Evolutionary conservation across 2,329 filamentous ascomycete genomes (phyloP).

Genomic region (Neodidymelliopsis sp.): DNA sequence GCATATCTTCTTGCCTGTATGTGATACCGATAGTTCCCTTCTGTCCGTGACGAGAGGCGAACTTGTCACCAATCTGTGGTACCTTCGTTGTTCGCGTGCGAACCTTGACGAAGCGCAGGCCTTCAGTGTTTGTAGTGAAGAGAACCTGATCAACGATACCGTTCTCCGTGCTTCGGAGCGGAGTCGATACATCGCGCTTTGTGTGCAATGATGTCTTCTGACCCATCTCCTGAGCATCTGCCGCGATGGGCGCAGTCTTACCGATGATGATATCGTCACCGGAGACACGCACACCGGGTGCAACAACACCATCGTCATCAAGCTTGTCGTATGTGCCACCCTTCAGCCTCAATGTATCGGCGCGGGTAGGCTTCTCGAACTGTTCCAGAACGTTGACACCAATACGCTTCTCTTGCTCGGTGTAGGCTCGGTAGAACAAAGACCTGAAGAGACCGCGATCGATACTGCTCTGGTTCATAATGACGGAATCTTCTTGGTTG

Average conservation of each 20-base stretch:
- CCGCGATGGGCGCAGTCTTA: slow-evolving; percentile 93
- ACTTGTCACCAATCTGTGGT: slow-evolving; percentile 98
- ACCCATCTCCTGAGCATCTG: slow-evolving; percentile 91
- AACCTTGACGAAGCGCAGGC: slow-evolving; percentile 95
- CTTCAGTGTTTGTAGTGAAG: slow-evolving; percentile 92
- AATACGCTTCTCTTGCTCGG: slow-evolving; percentile 94
- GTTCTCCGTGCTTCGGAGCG: slow-evolving; percentile 92
- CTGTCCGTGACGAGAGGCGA: slow-evolving; percentile 97
- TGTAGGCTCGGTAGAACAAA: slow-evolving; percentile 97
- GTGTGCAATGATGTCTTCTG: slow-evolving; percentile 89
- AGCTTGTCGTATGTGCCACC: slow-evolving; percentile 97
- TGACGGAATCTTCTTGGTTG: slow-evolving; percentile 99
- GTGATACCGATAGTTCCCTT: slow-evolving; percentile 99
- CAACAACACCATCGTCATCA: slow-evolving; percentile 93
- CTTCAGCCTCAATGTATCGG: slow-evolving; percentile 89
- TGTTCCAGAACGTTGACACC: slow-evolving; percentile 91
- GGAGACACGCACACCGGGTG: slow-evolving; percentile 90
- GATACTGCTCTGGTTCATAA: slow-evolving; percentile 99
- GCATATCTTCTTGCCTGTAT: slow-evolving; percentile 98
- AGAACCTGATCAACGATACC: slow-evolving; percentile 95
- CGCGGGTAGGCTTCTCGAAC: slow-evolving; percentile 93
- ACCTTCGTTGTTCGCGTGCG: slow-evolving; percentile 97
- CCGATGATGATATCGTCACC: slow-evolving; percentile 99
- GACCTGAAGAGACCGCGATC: slow-evolving; percentile 97
- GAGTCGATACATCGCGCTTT: slow-evolving; percentile 95